Evolutionary conservation across 2,329 filamentous ascomycete genomes (phyloP).

Genomic region (Xylaria sp.): DNA sequence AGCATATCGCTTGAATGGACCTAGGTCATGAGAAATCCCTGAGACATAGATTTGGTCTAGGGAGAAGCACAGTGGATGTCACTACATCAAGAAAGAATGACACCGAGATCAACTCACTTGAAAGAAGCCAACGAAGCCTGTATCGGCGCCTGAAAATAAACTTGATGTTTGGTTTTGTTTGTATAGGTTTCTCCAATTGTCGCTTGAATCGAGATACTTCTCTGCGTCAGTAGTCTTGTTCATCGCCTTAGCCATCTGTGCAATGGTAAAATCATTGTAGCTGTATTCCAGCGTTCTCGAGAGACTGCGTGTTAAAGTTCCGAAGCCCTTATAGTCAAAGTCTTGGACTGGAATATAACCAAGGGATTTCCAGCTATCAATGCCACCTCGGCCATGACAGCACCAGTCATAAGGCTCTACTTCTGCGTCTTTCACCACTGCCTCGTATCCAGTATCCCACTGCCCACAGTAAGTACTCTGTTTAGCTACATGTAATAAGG

Average conservation of each 20-base stretch:
- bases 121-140: constrained; percentile 76
- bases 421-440: constrained; percentile 78
- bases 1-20: background rate
- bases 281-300: constrained; percentile 81
- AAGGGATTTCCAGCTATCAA: constrained; percentile 76
- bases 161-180: constrained; percentile 67
- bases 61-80: background rate
- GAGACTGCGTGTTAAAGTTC: constrained; percentile 75
- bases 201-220: constrained; percentile 69
- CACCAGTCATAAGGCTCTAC: constrained; percentile 77
- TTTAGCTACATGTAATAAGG: background rate
- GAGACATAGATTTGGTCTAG: background rate
- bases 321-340: constrained; percentile 73
- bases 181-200: constrained; percentile 76
- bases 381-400: constrained; percentile 75
- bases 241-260: constrained; percentile 68
- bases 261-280: constrained; percentile 79
- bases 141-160: constrained; percentile 65
- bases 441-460: constrained; percentile 76
- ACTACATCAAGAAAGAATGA: background rate
- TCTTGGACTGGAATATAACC: constrained; percentile 79
- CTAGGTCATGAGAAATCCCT: background rate
- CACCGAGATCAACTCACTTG: constrained; percentile 53
- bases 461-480: constrained; percentile 49
- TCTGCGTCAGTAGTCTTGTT: constrained; percentile 65